Conservation (phyloP, 352 stramenopile species). For the Albugo candida region DNA sequence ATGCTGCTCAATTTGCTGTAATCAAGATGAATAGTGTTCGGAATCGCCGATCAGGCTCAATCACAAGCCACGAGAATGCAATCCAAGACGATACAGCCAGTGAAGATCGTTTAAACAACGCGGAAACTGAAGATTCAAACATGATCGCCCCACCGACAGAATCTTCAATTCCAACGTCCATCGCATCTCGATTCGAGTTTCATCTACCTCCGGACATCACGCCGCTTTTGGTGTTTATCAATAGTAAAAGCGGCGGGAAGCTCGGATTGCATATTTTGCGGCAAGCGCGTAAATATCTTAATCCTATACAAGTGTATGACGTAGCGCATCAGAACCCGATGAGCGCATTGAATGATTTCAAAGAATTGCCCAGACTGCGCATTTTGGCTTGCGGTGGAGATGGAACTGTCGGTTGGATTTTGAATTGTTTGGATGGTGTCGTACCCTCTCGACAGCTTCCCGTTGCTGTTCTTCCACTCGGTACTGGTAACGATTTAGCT, state of each 20-base stretch:
- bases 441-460: constrained; percentile 51
- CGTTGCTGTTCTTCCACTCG: constrained; percentile 88
- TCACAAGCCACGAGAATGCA: constrained; percentile 2
- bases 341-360: constrained; percentile 80
- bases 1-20: constrained; percentile 40
- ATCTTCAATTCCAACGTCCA: not conserved
- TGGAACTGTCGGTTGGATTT: constrained; percentile 86
- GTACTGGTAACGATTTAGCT: constrained; percentile 91
- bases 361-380: constrained; percentile 64
- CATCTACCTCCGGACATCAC: constrained; percentile 23
- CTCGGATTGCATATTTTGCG: constrained; percentile 85
- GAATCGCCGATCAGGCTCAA: constrained; percentile 17
- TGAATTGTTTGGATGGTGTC: constrained; percentile 55
- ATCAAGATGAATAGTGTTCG: constrained; percentile 52
- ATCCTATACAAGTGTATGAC: constrained; percentile 93
- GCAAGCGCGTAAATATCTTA: constrained; percentile 83
- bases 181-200: constrained; percentile 23
- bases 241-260: constrained; percentile 84
- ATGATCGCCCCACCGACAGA: not conserved
- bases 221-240: constrained; percentile 86
- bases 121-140: not conserved
- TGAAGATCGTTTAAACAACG: not conserved
- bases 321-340: constrained; percentile 84
- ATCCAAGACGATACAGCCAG: not conserved
- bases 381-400: constrained; percentile 91